Evolutionary conservation across 257 asterid genomes (phyloP).

Genomic region (Lithospermum erythrorhizon): DNA sequence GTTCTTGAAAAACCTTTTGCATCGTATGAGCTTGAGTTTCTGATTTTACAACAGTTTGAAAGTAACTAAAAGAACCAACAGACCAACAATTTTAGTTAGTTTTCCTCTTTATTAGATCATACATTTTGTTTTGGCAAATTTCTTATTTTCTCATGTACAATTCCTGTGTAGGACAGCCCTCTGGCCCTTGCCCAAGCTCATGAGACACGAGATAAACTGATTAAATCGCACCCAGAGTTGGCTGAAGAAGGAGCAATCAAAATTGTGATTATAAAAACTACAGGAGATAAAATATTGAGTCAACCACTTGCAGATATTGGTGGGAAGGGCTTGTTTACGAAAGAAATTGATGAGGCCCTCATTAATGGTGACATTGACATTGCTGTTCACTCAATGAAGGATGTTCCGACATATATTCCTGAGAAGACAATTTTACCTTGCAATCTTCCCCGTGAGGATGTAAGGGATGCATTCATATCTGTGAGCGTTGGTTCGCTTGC

Average conservation of each 20-base stretch:
- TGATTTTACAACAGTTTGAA: no score
- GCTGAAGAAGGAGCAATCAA: slow-evolving; percentile 73
- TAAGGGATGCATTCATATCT: slow-evolving; percentile 69
- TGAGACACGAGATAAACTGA: slow-evolving; percentile 60
- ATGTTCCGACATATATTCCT: slow-evolving; percentile 78
- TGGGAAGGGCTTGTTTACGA: slow-evolving; percentile 75
- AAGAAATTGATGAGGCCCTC: slow-evolving; percentile 80
- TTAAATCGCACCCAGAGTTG: slow-evolving; percentile 48
- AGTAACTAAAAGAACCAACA: neutral
- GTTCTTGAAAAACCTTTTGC: neutral
- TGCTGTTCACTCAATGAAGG: slow-evolving; percentile 88
- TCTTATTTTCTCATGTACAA: slow-evolving; percentile 10
- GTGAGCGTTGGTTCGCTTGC: slow-evolving; percentile 48
- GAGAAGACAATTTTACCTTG: slow-evolving; percentile 55
- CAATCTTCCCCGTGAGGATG: slow-evolving; percentile 81
- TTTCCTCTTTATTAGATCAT: neutral
- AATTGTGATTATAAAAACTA: slow-evolving; percentile 59
- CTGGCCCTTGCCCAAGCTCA: slow-evolving; percentile 82
- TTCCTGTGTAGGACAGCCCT: slow-evolving; percentile 69
- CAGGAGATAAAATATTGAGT: slow-evolving; percentile 66
- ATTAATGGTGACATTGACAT: slow-evolving; percentile 59
- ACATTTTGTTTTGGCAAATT: neutral
- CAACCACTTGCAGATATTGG: slow-evolving; percentile 88
- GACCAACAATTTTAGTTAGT: no score
- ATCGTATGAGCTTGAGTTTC: neutral